Percentiles rank a stretch among this genome's conserved stretches.
Evolutionary conservation across 139 green algal genomes (phyloP).

Genomic region (Volvox reticuliferus): DNA sequence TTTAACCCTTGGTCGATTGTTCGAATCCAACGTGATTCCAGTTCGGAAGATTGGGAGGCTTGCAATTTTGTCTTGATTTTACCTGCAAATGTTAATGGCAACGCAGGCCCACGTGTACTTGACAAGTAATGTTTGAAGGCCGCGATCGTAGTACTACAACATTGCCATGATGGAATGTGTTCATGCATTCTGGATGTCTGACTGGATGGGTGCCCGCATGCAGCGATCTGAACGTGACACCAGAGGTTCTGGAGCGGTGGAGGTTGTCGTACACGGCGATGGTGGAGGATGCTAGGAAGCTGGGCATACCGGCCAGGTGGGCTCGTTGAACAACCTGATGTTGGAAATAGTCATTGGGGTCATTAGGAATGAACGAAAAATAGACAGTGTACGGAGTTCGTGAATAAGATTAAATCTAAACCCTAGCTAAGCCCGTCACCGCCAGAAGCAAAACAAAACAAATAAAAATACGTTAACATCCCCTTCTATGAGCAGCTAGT

Average conservation of each 20-base stretch:
- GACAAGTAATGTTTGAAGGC: too few relatives aligned
- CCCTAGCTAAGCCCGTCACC: not conserved
- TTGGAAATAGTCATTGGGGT: not conserved
- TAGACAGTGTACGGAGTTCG: not conserved
- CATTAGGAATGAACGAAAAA: not conserved
- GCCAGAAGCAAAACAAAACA: not conserved
- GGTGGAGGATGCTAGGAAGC: not conserved
- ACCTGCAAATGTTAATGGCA: too few relatives aligned
- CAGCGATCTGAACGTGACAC: not conserved
- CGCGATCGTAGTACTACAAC: too few relatives aligned
- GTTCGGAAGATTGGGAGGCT: too few relatives aligned
- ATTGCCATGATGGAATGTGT: too few relatives aligned
- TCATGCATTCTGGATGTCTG: too few relatives aligned
- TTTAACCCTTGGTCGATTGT: too few relatives aligned
- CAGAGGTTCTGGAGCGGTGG: slow-evolving; percentile 29
- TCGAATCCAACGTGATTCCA: too few relatives aligned
- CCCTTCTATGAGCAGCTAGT: too few relatives aligned
- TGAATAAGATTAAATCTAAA: not conserved
- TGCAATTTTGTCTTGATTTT: too few relatives aligned
- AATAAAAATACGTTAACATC: not conserved
- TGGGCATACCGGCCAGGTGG: slow-evolving; percentile 23
- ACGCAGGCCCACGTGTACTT: too few relatives aligned
- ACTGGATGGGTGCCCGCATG: not conserved
- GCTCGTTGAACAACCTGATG: not conserved
- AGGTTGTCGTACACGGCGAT: not conserved